Conservation (phyloP, 176 grass and related monocot genomes). For the Zizania latifolia region DNA sequence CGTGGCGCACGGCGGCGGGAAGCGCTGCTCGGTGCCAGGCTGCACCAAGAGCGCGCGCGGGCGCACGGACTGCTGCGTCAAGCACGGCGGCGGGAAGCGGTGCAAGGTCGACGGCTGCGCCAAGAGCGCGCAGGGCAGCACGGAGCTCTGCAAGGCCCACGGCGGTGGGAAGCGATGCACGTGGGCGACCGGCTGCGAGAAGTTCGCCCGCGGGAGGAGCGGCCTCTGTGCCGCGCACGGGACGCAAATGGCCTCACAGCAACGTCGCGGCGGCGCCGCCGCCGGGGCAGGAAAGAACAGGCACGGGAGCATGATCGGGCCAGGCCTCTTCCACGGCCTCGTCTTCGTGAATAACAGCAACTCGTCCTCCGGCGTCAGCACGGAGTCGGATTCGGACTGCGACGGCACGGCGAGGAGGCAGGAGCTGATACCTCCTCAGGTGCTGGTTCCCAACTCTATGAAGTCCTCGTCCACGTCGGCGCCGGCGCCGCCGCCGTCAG, state of each 20-base stretch:
- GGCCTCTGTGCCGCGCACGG: constrained; percentile 67
- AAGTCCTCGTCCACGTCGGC: constrained; percentile 31
- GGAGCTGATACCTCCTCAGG: constrained; percentile 59
- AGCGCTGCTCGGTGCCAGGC: constrained; percentile 53
- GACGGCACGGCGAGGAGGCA: constrained; percentile 22
- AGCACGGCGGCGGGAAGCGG: constrained; percentile 67
- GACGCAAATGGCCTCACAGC: constrained; percentile 43
- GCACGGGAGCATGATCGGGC: constrained; percentile 34
- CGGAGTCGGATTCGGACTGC: constrained; percentile 52
- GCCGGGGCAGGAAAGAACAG: constrained; percentile 1
- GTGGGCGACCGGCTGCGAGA: constrained; percentile 52
- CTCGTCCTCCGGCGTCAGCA: constrained; percentile 42
- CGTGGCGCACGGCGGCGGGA: constrained; percentile 75
- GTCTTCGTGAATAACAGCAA: constrained; percentile 28
- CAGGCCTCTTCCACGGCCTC: constrained; percentile 61
- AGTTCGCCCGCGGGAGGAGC: constrained; percentile 63
- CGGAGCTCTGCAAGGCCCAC: constrained; percentile 67
- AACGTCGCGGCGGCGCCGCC: not conserved
- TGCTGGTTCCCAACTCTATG: constrained; percentile 59
- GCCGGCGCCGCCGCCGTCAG: not conserved
- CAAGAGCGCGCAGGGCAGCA: constrained; percentile 77
- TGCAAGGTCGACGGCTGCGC: constrained; percentile 47
- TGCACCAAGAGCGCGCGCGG: constrained; percentile 77
- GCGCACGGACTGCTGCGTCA: constrained; percentile 58
- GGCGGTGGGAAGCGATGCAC: constrained; percentile 65